These are phyloP conservation scores for Candida multigemmis DNA, from an alignment of 805 yeast species.

Conservation along the genomic window DNA sequence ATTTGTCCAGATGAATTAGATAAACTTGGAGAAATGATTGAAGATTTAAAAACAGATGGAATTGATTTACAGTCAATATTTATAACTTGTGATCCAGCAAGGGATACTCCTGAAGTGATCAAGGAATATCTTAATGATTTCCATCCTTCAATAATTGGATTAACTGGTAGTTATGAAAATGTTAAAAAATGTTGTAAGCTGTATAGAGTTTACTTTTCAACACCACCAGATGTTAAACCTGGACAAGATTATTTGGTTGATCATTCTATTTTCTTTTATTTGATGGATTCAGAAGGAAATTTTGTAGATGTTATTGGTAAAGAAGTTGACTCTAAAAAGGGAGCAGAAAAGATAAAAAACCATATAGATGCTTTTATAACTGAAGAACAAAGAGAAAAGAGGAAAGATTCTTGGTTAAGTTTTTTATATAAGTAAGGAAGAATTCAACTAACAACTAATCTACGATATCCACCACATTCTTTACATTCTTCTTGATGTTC, in stretches of 20 bases:
- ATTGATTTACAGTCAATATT: conserved; percentile 76
- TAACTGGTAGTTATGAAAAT: conserved; percentile 85
- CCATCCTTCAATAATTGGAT: conserved; percentile 82
- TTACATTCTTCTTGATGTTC: conserved; percentile 38
- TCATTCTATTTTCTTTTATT: conserved; percentile 92
- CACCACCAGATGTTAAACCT: conserved; percentile 88
- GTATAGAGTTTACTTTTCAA: conserved; percentile 93
- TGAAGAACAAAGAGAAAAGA: conserved; percentile 54
- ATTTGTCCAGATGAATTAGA: conserved; percentile 98
- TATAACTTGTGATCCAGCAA: conserved; percentile 94
- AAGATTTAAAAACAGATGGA: conserved; percentile 47
- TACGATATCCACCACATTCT: conserved; percentile 39
- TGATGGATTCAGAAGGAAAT: conserved; percentile 98
- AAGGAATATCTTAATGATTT: conserved; percentile 80
- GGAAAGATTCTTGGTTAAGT: conserved; percentile 52
- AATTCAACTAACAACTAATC: conserved; percentile 20
- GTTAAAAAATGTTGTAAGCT: conserved; percentile 80
- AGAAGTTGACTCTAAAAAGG: conserved; percentile 73
- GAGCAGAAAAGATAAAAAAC: conserved; percentile 65
- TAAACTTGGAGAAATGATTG: conserved; percentile 69
- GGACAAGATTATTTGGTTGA: conserved; percentile 96
- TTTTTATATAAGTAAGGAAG: conserved; percentile 38
- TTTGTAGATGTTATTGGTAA: conserved; percentile 93
- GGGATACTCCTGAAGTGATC: conserved; percentile 82
- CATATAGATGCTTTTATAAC: conserved; percentile 75